Conservation (phyloP, 2,329 filamentous ascomycete species). For the Calcarisporium arbuscula region DNA sequence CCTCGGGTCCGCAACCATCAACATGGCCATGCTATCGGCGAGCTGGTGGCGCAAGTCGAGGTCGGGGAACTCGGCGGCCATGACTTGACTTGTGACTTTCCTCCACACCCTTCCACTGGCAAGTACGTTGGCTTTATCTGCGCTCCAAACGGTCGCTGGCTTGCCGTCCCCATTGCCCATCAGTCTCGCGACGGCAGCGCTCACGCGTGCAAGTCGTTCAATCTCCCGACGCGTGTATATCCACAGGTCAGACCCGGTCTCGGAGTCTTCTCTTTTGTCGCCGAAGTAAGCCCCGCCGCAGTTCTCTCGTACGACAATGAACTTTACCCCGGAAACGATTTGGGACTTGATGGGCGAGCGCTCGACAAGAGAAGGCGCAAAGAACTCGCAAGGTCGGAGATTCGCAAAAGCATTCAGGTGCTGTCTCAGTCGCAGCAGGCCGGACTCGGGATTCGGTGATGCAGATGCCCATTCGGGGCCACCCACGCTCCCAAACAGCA, state of each 20-base stretch:
- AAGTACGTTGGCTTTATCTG: conserved; percentile 48
- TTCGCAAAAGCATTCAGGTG: conserved; percentile 43
- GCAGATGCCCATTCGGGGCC: conserved; percentile 38
- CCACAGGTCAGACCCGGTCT: conserved; percentile 41
- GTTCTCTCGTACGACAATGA: conserved; percentile 44
- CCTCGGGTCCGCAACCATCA: conserved; percentile 40
- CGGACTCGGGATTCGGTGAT: conserved; percentile 38
- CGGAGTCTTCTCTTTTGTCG: conserved; percentile 35
- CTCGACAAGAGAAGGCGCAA: conserved; percentile 32
- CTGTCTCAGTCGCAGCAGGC: conserved; percentile 32
- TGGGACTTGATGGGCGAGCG: conserved; percentile 38
- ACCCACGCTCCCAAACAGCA: conserved; percentile 42
- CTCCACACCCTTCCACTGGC: conserved; percentile 44
- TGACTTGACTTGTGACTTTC: conserved; percentile 31
- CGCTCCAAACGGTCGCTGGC: conserved; percentile 37
- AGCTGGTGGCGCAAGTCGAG: conserved; percentile 38
- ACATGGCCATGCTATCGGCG: conserved; percentile 40
- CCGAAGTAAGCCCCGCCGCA: conserved; percentile 46
- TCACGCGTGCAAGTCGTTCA: conserved; percentile 39
- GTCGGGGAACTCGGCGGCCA: conserved; percentile 35
- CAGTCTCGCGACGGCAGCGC: conserved; percentile 35
- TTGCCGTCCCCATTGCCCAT: conserved; percentile 20
- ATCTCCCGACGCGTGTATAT: conserved; percentile 37
- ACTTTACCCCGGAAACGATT: conserved; percentile 37
- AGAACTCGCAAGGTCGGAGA: conserved; percentile 40